A percentile compares a stretch with the other conserved stretches of the same genome.
These are phyloP conservation scores for Xylaria sp. DNA, from an alignment of 495 filamentous ascomycete species.

Conservation along the genomic window DNA sequence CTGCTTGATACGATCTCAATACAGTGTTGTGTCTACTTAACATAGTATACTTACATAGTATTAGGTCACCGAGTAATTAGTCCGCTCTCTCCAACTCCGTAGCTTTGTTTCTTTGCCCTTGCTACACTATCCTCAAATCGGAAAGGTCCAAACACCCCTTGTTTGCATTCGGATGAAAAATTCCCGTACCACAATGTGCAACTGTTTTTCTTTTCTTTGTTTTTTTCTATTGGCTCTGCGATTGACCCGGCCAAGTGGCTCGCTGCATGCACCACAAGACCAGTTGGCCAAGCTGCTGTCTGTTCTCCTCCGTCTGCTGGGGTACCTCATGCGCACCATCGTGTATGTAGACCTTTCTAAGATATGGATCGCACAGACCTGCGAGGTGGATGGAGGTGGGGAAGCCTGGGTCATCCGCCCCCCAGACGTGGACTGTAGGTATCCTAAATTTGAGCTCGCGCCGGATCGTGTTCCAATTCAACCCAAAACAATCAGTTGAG, in stretches of 20 bases:
- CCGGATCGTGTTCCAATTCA: conserved; percentile 57
- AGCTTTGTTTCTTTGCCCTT: not conserved
- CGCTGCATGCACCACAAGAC: conserved; percentile 46
- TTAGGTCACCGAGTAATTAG: not conserved
- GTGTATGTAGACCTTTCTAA: conserved; percentile 60
- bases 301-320: conserved; percentile 32
- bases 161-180: conserved; percentile 8
- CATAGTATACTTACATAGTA: too few relatives aligned
- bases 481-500: conserved; percentile 55
- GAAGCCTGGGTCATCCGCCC: conserved; percentile 63
- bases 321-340: conserved; percentile 65
- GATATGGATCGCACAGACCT: conserved; percentile 56
- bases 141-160: not conserved
- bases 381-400: conserved; percentile 62
- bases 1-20: not conserved
- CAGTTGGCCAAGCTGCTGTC: conserved; percentile 45
- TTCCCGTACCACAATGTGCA: not conserved
- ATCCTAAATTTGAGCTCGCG: conserved; percentile 54
- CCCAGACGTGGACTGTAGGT: conserved; percentile 69
- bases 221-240: not conserved
- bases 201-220: not conserved
- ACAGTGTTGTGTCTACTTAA: not conserved
- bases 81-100: conserved; percentile 1
- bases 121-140: not conserved
- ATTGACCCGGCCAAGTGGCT: conserved; percentile 35